These are phyloP conservation scores for Hypocrella siamensis DNA, from an alignment of 2,329 filamentous ascomycete genomes.

Conservation along the genomic window DNA sequence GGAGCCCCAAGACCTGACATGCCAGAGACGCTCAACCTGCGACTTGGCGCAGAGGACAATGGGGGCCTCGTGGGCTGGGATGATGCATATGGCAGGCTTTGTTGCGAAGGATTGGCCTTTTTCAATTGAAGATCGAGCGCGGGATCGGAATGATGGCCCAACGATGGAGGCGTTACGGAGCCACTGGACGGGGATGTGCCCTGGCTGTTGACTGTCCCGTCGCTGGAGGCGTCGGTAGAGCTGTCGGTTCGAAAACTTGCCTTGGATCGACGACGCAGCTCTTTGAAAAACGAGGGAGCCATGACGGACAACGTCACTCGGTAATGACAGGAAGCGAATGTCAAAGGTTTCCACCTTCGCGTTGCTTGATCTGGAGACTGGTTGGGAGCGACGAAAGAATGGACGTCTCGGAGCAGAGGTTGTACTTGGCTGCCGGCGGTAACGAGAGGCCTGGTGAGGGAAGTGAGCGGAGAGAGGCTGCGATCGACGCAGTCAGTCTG, in stretches of 20 bases:
- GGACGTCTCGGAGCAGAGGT: no score
- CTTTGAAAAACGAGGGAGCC: constrained; percentile 55
- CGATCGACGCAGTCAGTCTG: no score
- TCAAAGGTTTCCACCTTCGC: no score
- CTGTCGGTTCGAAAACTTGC: constrained; percentile 54
- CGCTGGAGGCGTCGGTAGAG: constrained; percentile 46
- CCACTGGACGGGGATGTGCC: constrained; percentile 50
- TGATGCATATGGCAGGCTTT: constrained; percentile 3
- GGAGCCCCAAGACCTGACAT: constrained; percentile 46
- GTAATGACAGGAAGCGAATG: no score
- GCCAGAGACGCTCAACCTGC: constrained; percentile 48
- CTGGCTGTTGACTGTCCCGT: constrained; percentile 35
- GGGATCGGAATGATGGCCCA: constrained; percentile 49
- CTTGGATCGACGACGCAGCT: constrained; percentile 61
- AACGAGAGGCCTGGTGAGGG: no score
- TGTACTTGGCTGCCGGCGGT: no score
- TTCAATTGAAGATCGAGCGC: constrained; percentile 46
- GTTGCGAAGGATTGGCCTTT: constrained; percentile 15
- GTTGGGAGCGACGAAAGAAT: no score
- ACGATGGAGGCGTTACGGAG: constrained; percentile 61
- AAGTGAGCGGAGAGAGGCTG: no score
- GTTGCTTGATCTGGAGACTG: no score
- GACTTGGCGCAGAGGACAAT: constrained; percentile 23
- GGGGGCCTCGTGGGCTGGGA: constrained; percentile 19
- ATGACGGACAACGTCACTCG: constrained; percentile 19